phyloP scores from a whole-genome alignment of 2,329 filamentous ascomycete genomes.

The Aureobasidium namibiae region DNA sequence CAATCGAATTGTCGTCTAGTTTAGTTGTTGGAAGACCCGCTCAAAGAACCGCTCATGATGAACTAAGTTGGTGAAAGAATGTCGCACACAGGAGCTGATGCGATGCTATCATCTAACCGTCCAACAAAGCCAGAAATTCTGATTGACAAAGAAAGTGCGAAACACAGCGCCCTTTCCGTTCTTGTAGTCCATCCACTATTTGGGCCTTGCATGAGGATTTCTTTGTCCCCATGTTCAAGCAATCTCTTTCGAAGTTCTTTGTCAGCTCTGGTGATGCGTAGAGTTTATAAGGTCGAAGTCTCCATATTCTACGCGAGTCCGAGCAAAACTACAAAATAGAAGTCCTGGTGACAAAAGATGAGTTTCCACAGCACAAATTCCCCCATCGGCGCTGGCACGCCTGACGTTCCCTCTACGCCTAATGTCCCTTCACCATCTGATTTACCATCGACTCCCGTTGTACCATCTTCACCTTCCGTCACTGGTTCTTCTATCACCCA shows the following conservation, averaged over 20 bases:
- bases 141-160: not conserved
- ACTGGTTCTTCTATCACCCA: not conserved
- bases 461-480: not conserved
- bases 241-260: not conserved
- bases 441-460: not conserved
- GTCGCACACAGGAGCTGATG: too few species aligned
- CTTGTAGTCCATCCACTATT: not conserved
- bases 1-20: too few species aligned
- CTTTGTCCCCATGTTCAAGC: not conserved
- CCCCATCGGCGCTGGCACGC: not conserved
- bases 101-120: too few species aligned
- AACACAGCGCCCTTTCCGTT: not conserved
- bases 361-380: not conserved
- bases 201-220: too few species aligned
- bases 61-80: not conserved
- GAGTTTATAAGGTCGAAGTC: not conserved
- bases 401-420: not conserved
- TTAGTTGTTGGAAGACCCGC: not conserved
- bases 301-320: not conserved
- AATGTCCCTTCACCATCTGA: not conserved
- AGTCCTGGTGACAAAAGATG: slow-evolving; percentile 2
- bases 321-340: not conserved
- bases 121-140: not conserved
- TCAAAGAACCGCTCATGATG: not conserved
- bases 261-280: not conserved